Base-by-base conservation (phyloP, 2,329 filamentous ascomycete species). In the Trichoderma arundinaceum region DNA sequence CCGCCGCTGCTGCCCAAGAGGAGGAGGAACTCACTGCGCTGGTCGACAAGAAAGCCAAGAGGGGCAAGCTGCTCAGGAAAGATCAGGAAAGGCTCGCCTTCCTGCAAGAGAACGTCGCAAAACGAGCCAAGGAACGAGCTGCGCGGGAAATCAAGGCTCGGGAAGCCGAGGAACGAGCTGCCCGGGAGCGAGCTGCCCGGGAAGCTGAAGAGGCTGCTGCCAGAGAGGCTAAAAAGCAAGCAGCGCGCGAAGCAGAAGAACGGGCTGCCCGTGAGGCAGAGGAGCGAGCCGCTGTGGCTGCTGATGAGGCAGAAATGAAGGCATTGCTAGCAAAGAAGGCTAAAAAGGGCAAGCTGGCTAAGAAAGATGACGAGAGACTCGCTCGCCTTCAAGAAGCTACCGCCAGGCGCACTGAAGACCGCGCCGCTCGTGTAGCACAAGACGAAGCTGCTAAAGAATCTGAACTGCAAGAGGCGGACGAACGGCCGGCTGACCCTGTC, bases 261-360 rank as follows among this genome's bases (percentile, higher is more conserved):
- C 15, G 59, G n/a, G 70, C 62, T 12, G 66, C 67, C 10, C 43
- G 43, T 15, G 57, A 67, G 12, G 66, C 72, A 19, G 65, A 68
- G 53, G 70, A 63, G 43, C 58, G 15, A 53, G 54, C 54, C 2
- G 72, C 65, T 4, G 69, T 65, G 68, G 71, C 65, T 59, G 67
- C 51, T 68, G 75, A 80, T 57, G 77, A 81, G 66, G 72, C 74
- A 10, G 78, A 83, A 65, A 73, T 82, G 12, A 77, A 74, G 13
- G 71, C 73, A 4, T 74, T 83, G 4, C 81, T 80, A 49, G 76
- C 77, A 28, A 86, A 84, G 71, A 85, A 83, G 69, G 77, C 77
- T 1, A 83, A 81, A 69, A 86, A 82, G 72, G 75, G 76, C 63
- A 83, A 77, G 66, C 70, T 82, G 12, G 73, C 71, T 1, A 83